Conservation (phyloP, 208 protist genomes). For the Acanthamoeba lenticulata region DNA sequence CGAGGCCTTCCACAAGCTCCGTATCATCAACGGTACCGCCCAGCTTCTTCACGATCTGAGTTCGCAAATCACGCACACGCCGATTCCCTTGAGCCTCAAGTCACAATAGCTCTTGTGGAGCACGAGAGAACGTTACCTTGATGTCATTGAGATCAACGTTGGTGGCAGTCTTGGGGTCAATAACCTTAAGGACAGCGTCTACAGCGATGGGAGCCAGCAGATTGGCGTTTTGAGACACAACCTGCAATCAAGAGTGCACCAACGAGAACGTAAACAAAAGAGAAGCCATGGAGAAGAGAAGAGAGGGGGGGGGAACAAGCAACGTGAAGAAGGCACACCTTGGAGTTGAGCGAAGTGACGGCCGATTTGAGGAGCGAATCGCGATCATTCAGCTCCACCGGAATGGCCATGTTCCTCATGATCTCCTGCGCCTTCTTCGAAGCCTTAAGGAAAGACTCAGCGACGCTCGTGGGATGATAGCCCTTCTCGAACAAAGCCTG, state of each 20-base stretch:
- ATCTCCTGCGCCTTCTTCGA: slow-evolving; percentile 92
- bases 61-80: neutral
- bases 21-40: slow-evolving; percentile 98
- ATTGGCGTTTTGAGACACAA: slow-evolving; percentile 95
- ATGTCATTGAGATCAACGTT: slow-evolving; percentile 98
- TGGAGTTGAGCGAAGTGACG: slow-evolving; percentile 98
- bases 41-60: slow-evolving; percentile 85
- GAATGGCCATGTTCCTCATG: slow-evolving; percentile 94
- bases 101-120: too few species aligned
- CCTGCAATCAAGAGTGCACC: slow-evolving; percentile 61
- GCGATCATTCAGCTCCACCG: slow-evolving; percentile 94
- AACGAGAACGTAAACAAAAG: too few species aligned
- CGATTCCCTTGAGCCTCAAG: neutral
- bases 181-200: slow-evolving; percentile 95
- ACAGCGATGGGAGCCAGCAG: slow-evolving; percentile 98
- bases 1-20: slow-evolving; percentile 94
- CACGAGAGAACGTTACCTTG: slow-evolving; percentile 80
- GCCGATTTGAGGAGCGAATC: slow-evolving; percentile 95
- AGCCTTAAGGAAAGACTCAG: slow-evolving; percentile 93
- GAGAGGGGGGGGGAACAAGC: neutral
- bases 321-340: slow-evolving; percentile 86
- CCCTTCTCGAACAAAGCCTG: slow-evolving; percentile 95
- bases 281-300: neutral
- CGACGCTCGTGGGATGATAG: slow-evolving; percentile 97
- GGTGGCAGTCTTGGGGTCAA: slow-evolving; percentile 87